Evolutionary conservation across 2,329 filamentous ascomycete genomes (phyloP), one percentile per base, ranked within the genome.

Genomic region (Capronia coronata): DNA sequence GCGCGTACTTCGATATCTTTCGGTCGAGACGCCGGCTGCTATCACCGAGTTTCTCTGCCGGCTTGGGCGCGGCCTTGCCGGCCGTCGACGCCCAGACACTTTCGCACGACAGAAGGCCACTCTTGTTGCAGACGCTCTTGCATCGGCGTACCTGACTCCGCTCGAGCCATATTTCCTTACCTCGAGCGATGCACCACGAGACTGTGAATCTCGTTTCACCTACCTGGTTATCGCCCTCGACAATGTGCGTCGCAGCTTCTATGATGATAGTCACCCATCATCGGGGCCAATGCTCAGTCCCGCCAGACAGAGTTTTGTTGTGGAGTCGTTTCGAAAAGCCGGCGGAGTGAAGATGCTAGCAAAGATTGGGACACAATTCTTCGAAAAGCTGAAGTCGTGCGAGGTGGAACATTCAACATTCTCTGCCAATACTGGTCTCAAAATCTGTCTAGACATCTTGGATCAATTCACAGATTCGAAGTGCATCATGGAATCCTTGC

Each of bases 11-110:
- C 79, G 84, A 30, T 83, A 83, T 58, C 73, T 97, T 9, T 75
- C 97, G 10, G 84, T 85, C 61, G 83, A 87, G 27, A 78, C 94
- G 59, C 83, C 90, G 18, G 82, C 82, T 7, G 83, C 84, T 2
- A 84, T 90, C n/a, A 85, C 87, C 14, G 83, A 86, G 0, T 86
- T 97, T 59, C 85, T 95, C 63, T 87, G 94, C 62, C 84, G 82
- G 1, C 72, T 97, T 37, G 91, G 91, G 10, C 93, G 88, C 65
- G 80, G 85, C 13, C 72, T 97, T 18, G 75, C 94, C 2, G 80
- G 82, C 37, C 85, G 87, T 51, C 81, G 89, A 43, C 81, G 81
- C 54, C 75, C 80, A 22, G 89, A 96, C 59, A 61, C 71, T 1
- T 77, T 78, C 47, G 71, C 75, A 55, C 79, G 76, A 61, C 79